Percentiles rank a stretch among this genome's conserved stretches.
phyloP scores from a whole-genome alignment of 768 basidiomycete genomes.

The Kwoniella bestiolae region DNA sequence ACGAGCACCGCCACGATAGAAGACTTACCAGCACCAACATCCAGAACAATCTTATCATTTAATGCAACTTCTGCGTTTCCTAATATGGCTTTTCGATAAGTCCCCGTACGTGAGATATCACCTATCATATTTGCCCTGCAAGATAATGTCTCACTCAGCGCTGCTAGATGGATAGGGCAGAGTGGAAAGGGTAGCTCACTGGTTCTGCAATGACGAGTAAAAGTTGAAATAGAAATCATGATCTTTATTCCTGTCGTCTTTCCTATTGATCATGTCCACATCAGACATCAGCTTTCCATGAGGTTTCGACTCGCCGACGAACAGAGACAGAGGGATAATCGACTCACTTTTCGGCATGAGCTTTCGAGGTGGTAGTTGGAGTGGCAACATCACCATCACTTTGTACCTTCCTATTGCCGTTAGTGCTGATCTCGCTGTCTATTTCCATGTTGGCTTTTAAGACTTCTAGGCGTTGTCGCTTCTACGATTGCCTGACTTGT shows the following conservation, averaged over 20 bases:
- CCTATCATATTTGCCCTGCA: conserved; percentile 56
- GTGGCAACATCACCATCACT: neutral
- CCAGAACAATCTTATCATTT: conserved; percentile 49
- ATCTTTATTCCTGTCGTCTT: conserved; percentile 35
- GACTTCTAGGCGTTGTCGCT: too few relatives aligned
- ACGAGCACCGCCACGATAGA: neutral
- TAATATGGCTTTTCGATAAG: conserved; percentile 55
- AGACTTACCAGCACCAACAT: conserved; percentile 54
- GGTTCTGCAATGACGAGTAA: conserved; percentile 52
- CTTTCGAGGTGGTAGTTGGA: too few relatives aligned
- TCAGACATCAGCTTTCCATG: neutral
- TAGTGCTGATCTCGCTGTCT: neutral
- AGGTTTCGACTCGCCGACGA: too few relatives aligned
- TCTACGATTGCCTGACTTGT: too few relatives aligned
- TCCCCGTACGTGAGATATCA: conserved; percentile 52
- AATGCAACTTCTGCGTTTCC: conserved; percentile 54
- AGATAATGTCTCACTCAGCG: too few relatives aligned
- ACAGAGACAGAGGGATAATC: neutral
- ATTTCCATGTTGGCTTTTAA: neutral
- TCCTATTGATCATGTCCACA: neutral
- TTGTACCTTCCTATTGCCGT: neutral
- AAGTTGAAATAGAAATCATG: conserved; percentile 55
- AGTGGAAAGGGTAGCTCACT: conserved; percentile 31
- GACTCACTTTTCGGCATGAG: neutral
- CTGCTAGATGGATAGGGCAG: too few relatives aligned